phyloP scores from a whole-genome alignment of 768 basidiomycete genomes.

The Russula virescens region DNA sequence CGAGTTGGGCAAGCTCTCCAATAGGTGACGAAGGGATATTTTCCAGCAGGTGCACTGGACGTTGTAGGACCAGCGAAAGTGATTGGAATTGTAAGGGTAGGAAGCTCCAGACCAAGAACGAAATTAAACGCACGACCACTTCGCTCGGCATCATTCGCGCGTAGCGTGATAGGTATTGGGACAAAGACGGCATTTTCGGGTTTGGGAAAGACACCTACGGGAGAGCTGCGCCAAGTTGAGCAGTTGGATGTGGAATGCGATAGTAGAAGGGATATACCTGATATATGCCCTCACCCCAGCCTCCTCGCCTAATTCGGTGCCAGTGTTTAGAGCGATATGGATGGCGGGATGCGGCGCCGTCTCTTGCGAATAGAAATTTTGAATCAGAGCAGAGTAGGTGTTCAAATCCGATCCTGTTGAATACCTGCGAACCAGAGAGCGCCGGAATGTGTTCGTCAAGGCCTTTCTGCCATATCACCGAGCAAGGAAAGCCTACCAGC shows the following conservation, averaged over 20 bases:
- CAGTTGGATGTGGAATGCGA: neutral
- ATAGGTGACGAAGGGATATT: slow-evolving; percentile 43
- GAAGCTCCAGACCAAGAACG: neutral
- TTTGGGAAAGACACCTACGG: slow-evolving; percentile 83
- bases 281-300: slow-evolving; percentile 85
- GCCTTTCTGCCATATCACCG: too few species aligned
- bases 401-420: slow-evolving; percentile 88
- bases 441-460: slow-evolving; percentile 84
- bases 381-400: slow-evolving; percentile 93
- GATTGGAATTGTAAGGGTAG: neutral
- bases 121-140: slow-evolving; percentile 62
- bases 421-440: slow-evolving; percentile 50
- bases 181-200: slow-evolving; percentile 94
- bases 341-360: slow-evolving; percentile 84
- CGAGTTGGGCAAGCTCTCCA: slow-evolving; percentile 67
- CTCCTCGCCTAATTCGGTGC: slow-evolving; percentile 51
- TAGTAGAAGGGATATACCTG: slow-evolving; percentile 42
- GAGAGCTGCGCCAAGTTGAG: slow-evolving; percentile 49
- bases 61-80: neutral
- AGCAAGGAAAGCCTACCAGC: slow-evolving; percentile 61
- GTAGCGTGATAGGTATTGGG: slow-evolving; percentile 83
- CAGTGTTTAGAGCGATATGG: slow-evolving; percentile 87
- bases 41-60: slow-evolving; percentile 66
- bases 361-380: slow-evolving; percentile 96
- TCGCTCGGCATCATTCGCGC: slow-evolving; percentile 77